phyloP scores from a whole-genome alignment of 129 eudicot genomes.

The Chrysanthemum seticuspe region DNA sequence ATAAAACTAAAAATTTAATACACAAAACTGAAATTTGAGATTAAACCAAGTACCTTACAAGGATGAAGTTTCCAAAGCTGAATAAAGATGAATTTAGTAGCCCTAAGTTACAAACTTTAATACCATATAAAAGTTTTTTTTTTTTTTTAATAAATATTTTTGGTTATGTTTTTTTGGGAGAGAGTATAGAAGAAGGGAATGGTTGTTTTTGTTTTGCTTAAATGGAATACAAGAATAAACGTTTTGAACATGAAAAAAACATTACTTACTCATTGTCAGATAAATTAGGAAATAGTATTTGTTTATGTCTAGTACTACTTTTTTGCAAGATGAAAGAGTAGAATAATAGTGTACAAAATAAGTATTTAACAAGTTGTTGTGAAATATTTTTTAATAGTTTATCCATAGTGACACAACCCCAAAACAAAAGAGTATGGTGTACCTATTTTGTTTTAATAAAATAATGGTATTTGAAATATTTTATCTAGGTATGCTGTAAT shows the following conservation, averaged over 20 bases:
- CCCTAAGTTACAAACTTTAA: slow-evolving; percentile 26
- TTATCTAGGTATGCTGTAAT: too few species aligned
- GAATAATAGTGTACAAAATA: too few species aligned
- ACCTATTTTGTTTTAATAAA: too few species aligned
- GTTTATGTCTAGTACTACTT: too few species aligned
- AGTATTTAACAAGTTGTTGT: too few species aligned
- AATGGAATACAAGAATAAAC: slow-evolving; percentile 30
- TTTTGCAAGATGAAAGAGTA: too few species aligned
- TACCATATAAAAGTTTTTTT: background rate
- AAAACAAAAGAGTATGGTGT: too few species aligned
- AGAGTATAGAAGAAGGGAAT: slow-evolving; percentile 9
- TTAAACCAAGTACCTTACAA: slow-evolving; percentile 21
- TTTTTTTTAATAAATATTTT: background rate
- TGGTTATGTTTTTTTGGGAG: background rate
- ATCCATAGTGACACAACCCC: too few species aligned
- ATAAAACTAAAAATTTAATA: slow-evolving; percentile 1
- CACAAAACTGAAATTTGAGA: background rate
- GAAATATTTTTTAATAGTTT: too few species aligned
- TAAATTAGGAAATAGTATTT: slow-evolving; percentile 1
- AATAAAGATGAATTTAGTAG: slow-evolving; percentile 12
- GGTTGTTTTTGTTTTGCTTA: slow-evolving; percentile 23
- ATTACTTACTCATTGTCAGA: slow-evolving; percentile 36
- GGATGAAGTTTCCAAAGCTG: slow-evolving; percentile 32
- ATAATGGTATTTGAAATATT: too few species aligned
- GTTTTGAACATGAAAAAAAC: slow-evolving; percentile 33